Conservation (phyloP, 495 filamentous ascomycete species). For the Penicillium bialowiezense region DNA sequence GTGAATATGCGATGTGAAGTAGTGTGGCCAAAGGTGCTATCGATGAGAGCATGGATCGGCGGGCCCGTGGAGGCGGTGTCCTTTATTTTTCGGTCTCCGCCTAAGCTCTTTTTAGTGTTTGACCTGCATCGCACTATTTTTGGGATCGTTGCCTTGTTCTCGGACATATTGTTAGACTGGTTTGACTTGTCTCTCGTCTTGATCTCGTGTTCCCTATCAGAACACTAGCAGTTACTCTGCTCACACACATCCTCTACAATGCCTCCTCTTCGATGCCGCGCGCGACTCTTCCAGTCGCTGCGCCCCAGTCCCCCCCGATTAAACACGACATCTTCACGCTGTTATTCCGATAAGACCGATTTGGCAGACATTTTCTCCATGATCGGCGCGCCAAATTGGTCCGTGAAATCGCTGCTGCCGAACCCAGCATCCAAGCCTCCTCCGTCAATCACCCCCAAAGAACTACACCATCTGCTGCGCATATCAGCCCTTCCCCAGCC, state of each 20-base stretch:
- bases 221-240: too few relatives aligned
- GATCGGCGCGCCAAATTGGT: conserved; percentile 77
- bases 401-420: conserved; percentile 73
- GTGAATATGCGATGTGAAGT: conserved; percentile 4
- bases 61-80: conserved; percentile 26
- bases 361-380: conserved; percentile 47
- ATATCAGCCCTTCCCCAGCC: conserved; percentile 86
- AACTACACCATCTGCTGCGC: conserved; percentile 81
- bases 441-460: conserved; percentile 44
- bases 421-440: conserved; percentile 30
- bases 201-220: not conserved
- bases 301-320: conserved; percentile 3
- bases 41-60: conserved; percentile 27
- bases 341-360: conserved; percentile 24
- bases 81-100: conserved; percentile 9
- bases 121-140: not conserved
- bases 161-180: not conserved
- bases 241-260: conserved; percentile 9
- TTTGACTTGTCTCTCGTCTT: not conserved
- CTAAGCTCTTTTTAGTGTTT: conserved; percentile 5
- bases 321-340: conserved; percentile 10
- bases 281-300: conserved; percentile 17
- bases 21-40: conserved; percentile 9
- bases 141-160: not conserved
- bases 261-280: conserved; percentile 15